phyloP scores from a whole-genome alignment of 305 asterid genomes.

The Lippia alba region DNA sequence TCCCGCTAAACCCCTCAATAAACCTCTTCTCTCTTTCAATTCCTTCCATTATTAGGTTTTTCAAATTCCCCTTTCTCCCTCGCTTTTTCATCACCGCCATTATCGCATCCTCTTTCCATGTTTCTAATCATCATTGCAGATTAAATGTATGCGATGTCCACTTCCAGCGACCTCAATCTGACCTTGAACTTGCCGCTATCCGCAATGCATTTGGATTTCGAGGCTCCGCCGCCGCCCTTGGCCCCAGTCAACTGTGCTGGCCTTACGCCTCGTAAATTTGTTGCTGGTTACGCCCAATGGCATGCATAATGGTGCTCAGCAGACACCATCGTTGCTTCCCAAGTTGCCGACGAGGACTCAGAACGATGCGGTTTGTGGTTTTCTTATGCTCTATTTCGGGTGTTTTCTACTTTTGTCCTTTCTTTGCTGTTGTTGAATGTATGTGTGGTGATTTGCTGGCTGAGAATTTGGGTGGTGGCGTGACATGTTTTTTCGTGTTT shows the following conservation, averaged over 20 bases:
- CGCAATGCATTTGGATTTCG: constrained; percentile 35
- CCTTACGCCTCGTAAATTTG: constrained; percentile 20
- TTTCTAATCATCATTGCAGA: not conserved
- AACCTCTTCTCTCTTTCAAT: no score
- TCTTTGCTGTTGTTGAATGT: not conserved
- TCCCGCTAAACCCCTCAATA: no score
- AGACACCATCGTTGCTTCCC: constrained; percentile 10
- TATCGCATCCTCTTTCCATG: not conserved
- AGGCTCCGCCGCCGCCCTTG: constrained; percentile 28
- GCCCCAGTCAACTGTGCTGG: constrained; percentile 11
- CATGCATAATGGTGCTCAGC: constrained; percentile 5
- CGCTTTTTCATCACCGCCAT: no score
- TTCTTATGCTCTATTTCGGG: constrained; percentile 25
- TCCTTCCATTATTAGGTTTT: no score
- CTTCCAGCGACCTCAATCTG: constrained; percentile 52
- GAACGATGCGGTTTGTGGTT: constrained; percentile 36
- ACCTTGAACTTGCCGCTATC: constrained; percentile 46
- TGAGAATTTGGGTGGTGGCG: not conserved
- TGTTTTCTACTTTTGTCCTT: not conserved
- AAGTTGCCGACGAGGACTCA: constrained; percentile 24
- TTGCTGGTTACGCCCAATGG: constrained; percentile 12
- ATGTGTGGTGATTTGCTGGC: not conserved
- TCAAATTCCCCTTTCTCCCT: no score
- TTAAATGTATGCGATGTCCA: constrained; percentile 36
- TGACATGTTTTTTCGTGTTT: no score